Evolutionary conservation across 2,329 filamentous ascomycete species (phyloP).

Genomic region (Curvularia sp.): DNA sequence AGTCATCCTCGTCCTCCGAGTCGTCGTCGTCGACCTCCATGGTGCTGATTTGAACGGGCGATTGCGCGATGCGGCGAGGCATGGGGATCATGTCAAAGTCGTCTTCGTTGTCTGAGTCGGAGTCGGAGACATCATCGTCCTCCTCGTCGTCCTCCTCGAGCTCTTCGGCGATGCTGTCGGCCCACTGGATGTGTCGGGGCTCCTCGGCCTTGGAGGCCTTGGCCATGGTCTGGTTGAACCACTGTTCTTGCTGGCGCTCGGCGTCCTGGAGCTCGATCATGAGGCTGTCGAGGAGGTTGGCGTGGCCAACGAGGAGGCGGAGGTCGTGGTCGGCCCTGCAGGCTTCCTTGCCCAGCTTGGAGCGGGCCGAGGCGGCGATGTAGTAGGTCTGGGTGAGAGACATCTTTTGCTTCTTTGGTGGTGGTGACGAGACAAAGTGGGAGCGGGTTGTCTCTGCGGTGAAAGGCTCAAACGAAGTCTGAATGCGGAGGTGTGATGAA

Average conservation of each 20-base stretch:
- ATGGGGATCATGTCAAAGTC: conserved; percentile 56
- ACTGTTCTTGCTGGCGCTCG: conserved; percentile 92
- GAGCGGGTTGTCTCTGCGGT: conserved; percentile 54
- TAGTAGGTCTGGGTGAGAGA: conserved; percentile 98
- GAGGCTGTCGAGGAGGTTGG: conserved; percentile 94
- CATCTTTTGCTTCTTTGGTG: conserved; percentile 79
- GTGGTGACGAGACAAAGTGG: conserved; percentile 52
- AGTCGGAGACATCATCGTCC: conserved; percentile 53
- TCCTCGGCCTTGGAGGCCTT: conserved; percentile 70
- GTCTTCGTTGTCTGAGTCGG: conserved; percentile 62
- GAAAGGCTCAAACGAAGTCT: conserved; percentile 56
- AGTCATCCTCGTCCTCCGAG: conserved; percentile 53
- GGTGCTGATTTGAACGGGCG: conserved; percentile 54
- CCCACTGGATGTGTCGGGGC: conserved; percentile 82
- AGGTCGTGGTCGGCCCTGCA: conserved; percentile 91
- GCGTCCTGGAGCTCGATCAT: conserved; percentile 93
- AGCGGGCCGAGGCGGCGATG: conserved; percentile 93
- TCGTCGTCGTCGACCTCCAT: conserved; percentile 52
- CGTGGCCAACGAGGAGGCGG: conserved; percentile 92
- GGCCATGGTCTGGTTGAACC: conserved; percentile 96
- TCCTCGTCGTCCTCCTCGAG: conserved; percentile 67
- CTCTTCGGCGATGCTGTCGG: conserved; percentile 77
- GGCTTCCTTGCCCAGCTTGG: conserved; percentile 94
- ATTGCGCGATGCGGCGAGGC: conserved; percentile 49
- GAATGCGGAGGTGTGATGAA: conserved; percentile 54